Base-by-base conservation (phyloP, 208 protist genomes). In the Blastocrithidia nonstop region DNA sequence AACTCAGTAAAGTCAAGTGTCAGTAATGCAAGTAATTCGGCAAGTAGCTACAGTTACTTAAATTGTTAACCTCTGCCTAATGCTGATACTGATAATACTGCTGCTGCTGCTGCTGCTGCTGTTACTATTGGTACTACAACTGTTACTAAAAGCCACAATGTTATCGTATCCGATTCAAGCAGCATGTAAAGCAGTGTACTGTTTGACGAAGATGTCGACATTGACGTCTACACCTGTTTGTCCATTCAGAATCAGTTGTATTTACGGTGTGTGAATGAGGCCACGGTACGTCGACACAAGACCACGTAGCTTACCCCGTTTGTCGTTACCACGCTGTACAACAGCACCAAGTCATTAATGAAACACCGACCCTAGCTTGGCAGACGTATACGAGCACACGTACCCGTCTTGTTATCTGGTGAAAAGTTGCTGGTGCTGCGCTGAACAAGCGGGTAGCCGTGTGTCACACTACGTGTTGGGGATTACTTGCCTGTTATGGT, bases 161-260 rank as follows among this genome's bases (percentile, higher is more conserved):
- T n/a, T n/a, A n/a, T n/a, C n/a, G n/a, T n/a, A n/a, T n/a, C n/a
- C n/a, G n/a, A n/a, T n/a, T n/a, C n/a, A n/a, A n/a, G n/a, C n/a
- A n/a, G n/a, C n/a, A n/a, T n/a, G n/a, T 51, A 28, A 21, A 54
- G 38, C 39, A 75, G 67, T 50, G 62, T 51, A 32, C 36, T 75
- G 35, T 36, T 75, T 33, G 57, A 67, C 3, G 52, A 51, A 4
- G 50, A 56, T 28, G 46, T 51, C 19, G 41, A 66, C 51, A 61
- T 76, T 45, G 68, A 76, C 46, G 58, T 62, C 16, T 76, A 71
- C 68, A 71, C 68, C 7, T 76, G 63, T 45, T 47, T 71, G 29
- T 68, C 53, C 13, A 57, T 45, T 31, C 61, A 70, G 52, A 41
- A 25, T 22, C 68, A 71, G 63, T 45, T 76, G 13, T 76, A 76